phyloP scores from a whole-genome alignment of 345 rosid species.

The Ceriops zippeliana region DNA sequence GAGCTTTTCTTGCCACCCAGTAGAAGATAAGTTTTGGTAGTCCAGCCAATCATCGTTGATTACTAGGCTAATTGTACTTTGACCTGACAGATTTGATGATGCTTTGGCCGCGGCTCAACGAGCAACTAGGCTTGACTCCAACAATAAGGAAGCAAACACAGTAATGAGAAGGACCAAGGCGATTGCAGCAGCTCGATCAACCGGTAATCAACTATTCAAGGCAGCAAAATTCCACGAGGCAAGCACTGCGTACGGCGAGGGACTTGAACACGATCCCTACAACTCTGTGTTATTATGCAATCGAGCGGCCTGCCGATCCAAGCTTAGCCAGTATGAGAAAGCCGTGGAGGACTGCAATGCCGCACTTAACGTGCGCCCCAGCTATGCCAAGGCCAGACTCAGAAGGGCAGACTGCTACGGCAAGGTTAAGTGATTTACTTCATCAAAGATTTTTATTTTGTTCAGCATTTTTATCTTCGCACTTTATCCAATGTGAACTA shows the following conservation, averaged over 20 bases:
- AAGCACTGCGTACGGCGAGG: constrained; percentile 56
- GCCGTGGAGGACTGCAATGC: constrained; percentile 69
- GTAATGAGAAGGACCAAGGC: constrained; percentile 50
- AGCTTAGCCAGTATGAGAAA: constrained; percentile 56
- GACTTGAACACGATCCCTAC: constrained; percentile 61
- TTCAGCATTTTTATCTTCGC: too few species aligned
- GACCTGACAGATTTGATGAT: constrained; percentile 48
- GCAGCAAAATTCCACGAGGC: constrained; percentile 53
- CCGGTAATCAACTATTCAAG: constrained; percentile 74
- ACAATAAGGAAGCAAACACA: constrained; percentile 55
- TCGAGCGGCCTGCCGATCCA: constrained; percentile 73
- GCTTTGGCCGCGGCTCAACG: constrained; percentile 59
- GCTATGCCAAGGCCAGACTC: constrained; percentile 73
- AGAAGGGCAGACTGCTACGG: constrained; percentile 78
- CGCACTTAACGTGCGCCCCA: constrained; percentile 62
- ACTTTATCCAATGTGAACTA: too few species aligned
- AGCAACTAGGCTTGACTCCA: constrained; percentile 65
- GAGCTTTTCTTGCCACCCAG: too few species aligned
- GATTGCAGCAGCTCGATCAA: constrained; percentile 55
- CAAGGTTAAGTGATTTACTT: constrained; percentile 42
- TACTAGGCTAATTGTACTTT: background rate
- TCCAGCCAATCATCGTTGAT: too few species aligned
- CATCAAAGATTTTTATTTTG: background rate
- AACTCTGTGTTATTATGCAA: constrained; percentile 85
- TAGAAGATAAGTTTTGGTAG: too few species aligned